Percentiles rank a stretch among this genome's conserved stretches.
phyloP scores from a whole-genome alignment of 2,329 filamentous ascomycete genomes.

The Diaporthe sp. region DNA sequence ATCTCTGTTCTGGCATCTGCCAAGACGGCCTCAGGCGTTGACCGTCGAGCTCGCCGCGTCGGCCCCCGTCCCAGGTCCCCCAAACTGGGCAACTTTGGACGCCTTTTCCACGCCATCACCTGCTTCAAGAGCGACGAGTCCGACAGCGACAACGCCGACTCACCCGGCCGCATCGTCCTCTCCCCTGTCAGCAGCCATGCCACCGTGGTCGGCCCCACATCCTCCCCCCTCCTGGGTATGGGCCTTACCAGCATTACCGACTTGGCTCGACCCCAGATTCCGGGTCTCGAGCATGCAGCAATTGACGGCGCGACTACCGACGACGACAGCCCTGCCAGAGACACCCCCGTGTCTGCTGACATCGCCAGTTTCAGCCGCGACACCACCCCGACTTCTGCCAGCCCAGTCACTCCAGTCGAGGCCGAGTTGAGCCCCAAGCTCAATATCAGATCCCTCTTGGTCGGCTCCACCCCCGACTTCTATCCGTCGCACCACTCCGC shows the following conservation, averaged over 20 bases:
- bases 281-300: background rate
- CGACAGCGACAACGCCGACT: background rate
- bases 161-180: background rate
- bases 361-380: conserved; percentile 18
- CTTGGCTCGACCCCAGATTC: background rate
- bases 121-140: conserved; percentile 2
- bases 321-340: conserved; percentile 31
- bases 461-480: background rate
- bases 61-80: conserved; percentile 25
- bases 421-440: background rate
- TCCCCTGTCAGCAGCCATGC: background rate
- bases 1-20: conserved; percentile 21
- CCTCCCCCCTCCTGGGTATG: background rate
- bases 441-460: background rate
- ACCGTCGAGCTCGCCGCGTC: conserved; percentile 24
- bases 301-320: conserved; percentile 5
- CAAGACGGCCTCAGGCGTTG: conserved; percentile 23
- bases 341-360: conserved; percentile 25
- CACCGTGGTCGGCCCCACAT: background rate
- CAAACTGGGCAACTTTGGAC: conserved; percentile 33
- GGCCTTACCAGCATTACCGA: conserved; percentile 10
- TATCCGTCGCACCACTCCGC: background rate
- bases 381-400: conserved; percentile 18
- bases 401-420: conserved; percentile 5
- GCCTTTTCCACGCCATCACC: conserved; percentile 21